Percentiles rank a stretch among this genome's conserved stretches.
Evolutionary conservation across 169 alveolate species (phyloP).

Genomic region (Toxoplasma gondii): DNA sequence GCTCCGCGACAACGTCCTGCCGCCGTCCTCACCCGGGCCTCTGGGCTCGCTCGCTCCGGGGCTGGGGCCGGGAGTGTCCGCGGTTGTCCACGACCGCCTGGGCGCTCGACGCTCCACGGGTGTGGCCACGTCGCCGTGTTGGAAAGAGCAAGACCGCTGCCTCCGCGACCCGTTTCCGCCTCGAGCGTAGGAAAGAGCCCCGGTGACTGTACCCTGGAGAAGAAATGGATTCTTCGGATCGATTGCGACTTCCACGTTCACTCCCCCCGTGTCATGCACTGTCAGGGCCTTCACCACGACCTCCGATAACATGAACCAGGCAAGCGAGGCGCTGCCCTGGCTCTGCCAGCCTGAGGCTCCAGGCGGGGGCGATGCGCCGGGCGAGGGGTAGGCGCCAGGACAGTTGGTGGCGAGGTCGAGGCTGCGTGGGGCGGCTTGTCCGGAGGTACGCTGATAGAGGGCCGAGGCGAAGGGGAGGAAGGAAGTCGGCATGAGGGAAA

Average conservation of each 20-base stretch:
- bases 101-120: too few relatives aligned
- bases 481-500: not conserved
- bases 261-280: slow-evolving; percentile 27
- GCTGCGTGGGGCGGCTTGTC: too few relatives aligned
- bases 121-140: too few relatives aligned
- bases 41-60: too few relatives aligned
- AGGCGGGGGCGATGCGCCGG: too few relatives aligned
- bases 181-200: not conserved
- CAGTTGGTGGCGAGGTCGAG: too few relatives aligned
- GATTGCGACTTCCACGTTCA: slow-evolving; percentile 21
- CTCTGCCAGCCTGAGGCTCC: not conserved
- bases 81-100: too few relatives aligned
- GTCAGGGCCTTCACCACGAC: slow-evolving; percentile 9
- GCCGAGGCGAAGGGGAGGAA: not conserved
- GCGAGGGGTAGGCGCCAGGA: not conserved
- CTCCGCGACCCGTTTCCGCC: not conserved
- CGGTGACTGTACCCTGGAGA: slow-evolving; percentile 33
- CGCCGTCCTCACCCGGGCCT: too few relatives aligned
- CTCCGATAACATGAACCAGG: not conserved
- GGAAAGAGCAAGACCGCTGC: not conserved
- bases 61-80: too few relatives aligned
- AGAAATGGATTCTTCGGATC: slow-evolving; percentile 10
- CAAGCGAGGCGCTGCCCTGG: not conserved
- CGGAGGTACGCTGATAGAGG: not conserved
- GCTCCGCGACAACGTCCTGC: too few relatives aligned